Evolutionary conservation across 371 early-diverging fungal genomes (phyloP), one percentile per base, ranked within the genome.

Genomic region (Sporodiniella umbellata): DNA sequence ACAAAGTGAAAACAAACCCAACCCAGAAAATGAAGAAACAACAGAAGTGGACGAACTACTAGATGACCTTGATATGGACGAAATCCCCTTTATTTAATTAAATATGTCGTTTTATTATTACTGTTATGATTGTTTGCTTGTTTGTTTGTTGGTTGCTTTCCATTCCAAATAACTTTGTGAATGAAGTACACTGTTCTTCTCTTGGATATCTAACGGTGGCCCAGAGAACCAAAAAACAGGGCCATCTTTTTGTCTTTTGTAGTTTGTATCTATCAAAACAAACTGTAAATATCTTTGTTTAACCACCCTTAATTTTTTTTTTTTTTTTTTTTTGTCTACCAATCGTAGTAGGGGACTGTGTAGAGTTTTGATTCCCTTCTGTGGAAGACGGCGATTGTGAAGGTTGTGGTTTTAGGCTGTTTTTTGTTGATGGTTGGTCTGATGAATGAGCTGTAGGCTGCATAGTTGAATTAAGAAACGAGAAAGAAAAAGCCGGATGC

Each of bases 31-130:
- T 33, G 24, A 64, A 23, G 51, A 56, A 15, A 45, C 54, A 7
- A 49, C 57, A 40, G 40, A 59, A 44, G 54, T 71, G 3, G 77
- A 75, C 38, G 70, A 62, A 4, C 44, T 75, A 28, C 70, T 75
- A 28, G 79, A 79, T 38, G 74, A 74, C 44, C 62, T 74, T 45
- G 77, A 79, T 53, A 70, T 81, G 76, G 81, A 81, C 37, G 68
- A 72, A 30, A 75, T 81, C 15, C 81, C 79, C 30, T 75, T 72
- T 38, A 66, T 80, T 35, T 71, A 75, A 54, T 48, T 18, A 26
- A 33, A 33, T 44, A 30, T 17, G 33, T 54, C 12, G 35, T 46
- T 0, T 33, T 62, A 22, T 23, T n/a, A n/a, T n/a, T n/a, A n/a
- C n/a, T n/a, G n/a, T n/a, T n/a, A n/a, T n/a, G n/a, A n/a, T n/a